Evolutionary conservation across 2,329 filamentous ascomycete species (phyloP).

Genomic region (Aspergillus latus): DNA sequence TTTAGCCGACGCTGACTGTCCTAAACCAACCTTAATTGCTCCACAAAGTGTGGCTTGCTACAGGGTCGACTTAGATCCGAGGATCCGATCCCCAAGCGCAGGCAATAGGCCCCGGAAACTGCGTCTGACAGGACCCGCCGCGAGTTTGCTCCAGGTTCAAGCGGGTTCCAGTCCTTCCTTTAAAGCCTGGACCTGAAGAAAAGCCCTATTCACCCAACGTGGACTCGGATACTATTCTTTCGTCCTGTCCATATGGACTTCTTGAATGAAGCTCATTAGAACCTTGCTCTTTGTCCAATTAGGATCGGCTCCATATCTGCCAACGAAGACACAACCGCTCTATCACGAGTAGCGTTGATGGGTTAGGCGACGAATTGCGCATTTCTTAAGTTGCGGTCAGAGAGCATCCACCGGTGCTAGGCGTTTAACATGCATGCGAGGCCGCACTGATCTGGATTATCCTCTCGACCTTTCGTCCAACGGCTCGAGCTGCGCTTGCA

Average conservation of each 20-base stretch:
- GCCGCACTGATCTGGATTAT: not conserved
- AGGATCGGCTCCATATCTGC: not conserved
- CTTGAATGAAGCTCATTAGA: not conserved
- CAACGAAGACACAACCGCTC: not conserved
- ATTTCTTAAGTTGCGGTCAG: constrained; percentile 29
- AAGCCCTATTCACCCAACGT: not conserved
- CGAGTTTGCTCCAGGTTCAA: not conserved
- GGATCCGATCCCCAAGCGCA: not conserved
- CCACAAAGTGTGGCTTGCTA: not conserved
- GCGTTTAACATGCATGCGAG: not conserved
- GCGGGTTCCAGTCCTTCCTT: not conserved
- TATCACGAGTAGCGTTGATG: constrained; percentile 8
- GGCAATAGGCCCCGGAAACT: no score
- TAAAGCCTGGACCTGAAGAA: not conserved
- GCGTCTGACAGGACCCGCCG: not conserved
- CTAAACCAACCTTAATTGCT: not conserved
- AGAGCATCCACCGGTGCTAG: constrained; percentile 21
- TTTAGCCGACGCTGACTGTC: constrained; percentile 1
- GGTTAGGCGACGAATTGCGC: constrained; percentile 20
- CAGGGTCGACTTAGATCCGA: constrained; percentile 3
- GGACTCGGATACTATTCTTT: not conserved
- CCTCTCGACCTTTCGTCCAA: not conserved
- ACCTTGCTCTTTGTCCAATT: not conserved
- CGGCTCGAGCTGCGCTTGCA: not conserved
- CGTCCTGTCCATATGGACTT: not conserved